Conservation (phyloP, 306 rosid species). For the Quercus dentata region DNA sequence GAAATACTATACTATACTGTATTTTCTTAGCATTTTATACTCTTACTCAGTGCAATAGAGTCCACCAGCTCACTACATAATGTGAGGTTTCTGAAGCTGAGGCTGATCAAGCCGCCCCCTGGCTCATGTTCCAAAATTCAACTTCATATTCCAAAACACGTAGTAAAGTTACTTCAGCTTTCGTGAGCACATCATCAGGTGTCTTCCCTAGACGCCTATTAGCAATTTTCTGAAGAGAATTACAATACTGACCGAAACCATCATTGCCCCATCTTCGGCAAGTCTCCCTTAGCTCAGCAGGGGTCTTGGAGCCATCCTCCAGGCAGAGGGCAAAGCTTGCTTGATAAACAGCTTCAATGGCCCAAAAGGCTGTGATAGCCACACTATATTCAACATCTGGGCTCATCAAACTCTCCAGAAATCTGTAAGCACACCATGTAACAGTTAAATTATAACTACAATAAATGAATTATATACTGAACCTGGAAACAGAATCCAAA, state of each 20-base stretch:
- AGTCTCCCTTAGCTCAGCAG: conserved; percentile 55
- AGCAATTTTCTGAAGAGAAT: conserved; percentile 44
- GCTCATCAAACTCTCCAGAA: conserved; percentile 59
- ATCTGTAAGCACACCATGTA: conserved; percentile 37
- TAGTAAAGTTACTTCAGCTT: conserved; percentile 49
- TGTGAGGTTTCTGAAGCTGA: not conserved
- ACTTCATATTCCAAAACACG: conserved; percentile 65
- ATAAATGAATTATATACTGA: not conserved
- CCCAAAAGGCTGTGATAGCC: conserved; percentile 73
- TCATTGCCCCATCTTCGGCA: conserved; percentile 85
- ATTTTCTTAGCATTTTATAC: not conserved
- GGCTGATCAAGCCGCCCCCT: conserved; percentile 23
- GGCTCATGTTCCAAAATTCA: conserved; percentile 82
- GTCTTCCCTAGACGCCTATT: conserved; percentile 45
- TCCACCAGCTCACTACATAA: not conserved
- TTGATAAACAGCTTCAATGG: conserved; percentile 77
- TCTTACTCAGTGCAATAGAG: not conserved
- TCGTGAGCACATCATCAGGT: conserved; percentile 35
- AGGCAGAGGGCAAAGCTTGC: conserved; percentile 76
- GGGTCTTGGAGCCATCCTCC: conserved; percentile 59
- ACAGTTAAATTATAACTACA: not conserved
- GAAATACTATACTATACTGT: not conserved
- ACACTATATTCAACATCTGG: conserved; percentile 58
- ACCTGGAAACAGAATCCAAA: not conserved
- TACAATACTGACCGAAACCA: conserved; percentile 65